Conservation (phyloP, 2,329 filamentous ascomycete genomes). For the Fusarium sublunatum region DNA sequence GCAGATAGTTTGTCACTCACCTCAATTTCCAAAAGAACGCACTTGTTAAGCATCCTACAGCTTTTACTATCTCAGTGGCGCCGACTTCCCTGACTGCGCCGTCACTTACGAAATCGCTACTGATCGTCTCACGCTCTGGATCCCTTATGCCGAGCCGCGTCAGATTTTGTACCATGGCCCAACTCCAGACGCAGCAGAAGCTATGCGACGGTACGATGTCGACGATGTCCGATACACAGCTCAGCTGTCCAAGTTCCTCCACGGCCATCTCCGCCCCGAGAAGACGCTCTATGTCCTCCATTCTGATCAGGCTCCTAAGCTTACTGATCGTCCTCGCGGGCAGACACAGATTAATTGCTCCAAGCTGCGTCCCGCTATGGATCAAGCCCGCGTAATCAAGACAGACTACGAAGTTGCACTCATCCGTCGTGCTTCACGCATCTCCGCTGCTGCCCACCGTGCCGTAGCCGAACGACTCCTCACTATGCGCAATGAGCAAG, state of each 20-base stretch:
- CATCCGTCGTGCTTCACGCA: constrained; percentile 81
- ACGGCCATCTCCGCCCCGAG: constrained; percentile 54
- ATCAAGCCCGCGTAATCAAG: constrained; percentile 84
- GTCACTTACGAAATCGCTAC: constrained; percentile 67
- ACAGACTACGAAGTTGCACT: constrained; percentile 85
- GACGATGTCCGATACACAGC: constrained; percentile 74
- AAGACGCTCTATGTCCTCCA: constrained; percentile 61
- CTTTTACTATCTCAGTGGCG: constrained; percentile 69
- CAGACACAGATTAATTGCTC: constrained; percentile 59
- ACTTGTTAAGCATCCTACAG: constrained; percentile 47
- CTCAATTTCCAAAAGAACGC: neutral
- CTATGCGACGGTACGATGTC: constrained; percentile 72
- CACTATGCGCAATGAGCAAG: constrained; percentile 77
- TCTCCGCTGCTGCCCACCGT: constrained; percentile 82
- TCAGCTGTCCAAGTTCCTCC: constrained; percentile 62
- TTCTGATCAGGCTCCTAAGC: constrained; percentile 54
- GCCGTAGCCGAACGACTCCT: constrained; percentile 74
- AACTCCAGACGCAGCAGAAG: constrained; percentile 70
- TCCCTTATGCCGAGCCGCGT: constrained; percentile 73
- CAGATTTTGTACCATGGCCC: constrained; percentile 73
- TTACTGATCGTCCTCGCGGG: constrained; percentile 53
- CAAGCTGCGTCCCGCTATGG: constrained; percentile 76
- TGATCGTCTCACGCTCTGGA: constrained; percentile 77
- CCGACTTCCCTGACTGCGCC: constrained; percentile 64
- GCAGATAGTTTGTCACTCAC: constrained; percentile 63